These are phyloP conservation scores for Lactifluus volemus DNA, from an alignment of 768 basidiomycete species.

Conservation along the genomic window DNA sequence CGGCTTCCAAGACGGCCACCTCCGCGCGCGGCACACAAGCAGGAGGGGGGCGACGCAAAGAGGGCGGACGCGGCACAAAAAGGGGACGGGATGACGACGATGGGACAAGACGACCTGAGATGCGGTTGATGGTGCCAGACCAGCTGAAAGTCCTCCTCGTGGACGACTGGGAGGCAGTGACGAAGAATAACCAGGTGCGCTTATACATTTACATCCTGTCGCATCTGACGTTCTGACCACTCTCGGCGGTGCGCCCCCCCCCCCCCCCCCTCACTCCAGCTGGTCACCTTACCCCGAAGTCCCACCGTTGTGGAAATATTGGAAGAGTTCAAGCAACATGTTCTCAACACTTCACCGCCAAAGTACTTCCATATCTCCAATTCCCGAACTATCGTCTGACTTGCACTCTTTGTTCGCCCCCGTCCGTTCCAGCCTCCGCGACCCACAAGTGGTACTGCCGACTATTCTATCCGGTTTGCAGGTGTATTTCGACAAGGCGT, in stretches of 20 bases:
- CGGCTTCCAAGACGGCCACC: constrained; percentile 24
- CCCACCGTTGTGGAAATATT: constrained; percentile 76
- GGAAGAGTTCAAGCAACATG: constrained; percentile 63
- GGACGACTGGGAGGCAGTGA: constrained; percentile 97
- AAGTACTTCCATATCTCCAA: constrained; percentile 30
- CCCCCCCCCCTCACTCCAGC: constrained; percentile 33
- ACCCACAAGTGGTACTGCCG: constrained; percentile 59
- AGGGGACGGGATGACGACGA: constrained; percentile 79
- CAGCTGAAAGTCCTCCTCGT: constrained; percentile 82
- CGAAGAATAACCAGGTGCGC: constrained; percentile 82
- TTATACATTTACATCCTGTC: not conserved
- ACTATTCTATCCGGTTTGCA: constrained; percentile 81
- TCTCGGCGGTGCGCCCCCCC: not conserved
- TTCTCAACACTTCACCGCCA: constrained; percentile 38
- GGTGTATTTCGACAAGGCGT: constrained; percentile 88
- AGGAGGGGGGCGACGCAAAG: constrained; percentile 36
- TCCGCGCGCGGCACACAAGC: constrained; percentile 20
- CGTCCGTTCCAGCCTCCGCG: constrained; percentile 43
- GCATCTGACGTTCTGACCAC: not conserved
- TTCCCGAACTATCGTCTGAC: not conserved
- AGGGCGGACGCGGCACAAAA: constrained; percentile 58
- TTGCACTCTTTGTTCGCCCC: no score
- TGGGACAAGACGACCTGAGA: constrained; percentile 68
- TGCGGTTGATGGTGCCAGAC: constrained; percentile 87
- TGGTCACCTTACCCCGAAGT: constrained; percentile 72